These are phyloP conservation scores for Penicillium chermesinum DNA, from an alignment of 495 filamentous ascomycete genomes.

Conservation along the genomic window DNA sequence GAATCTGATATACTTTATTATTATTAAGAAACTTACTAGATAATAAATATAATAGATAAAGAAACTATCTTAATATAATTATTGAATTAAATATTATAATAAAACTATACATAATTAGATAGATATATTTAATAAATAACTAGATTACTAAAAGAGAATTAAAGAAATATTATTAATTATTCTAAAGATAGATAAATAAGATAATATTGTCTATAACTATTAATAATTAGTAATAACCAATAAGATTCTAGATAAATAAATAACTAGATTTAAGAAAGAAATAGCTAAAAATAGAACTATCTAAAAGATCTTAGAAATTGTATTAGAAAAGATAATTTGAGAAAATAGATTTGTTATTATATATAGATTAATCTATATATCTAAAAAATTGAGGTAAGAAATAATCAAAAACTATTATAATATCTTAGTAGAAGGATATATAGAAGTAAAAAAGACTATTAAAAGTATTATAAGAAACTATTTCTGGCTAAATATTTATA, in stretches of 20 bases:
- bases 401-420: background rate
- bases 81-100: background rate
- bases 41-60: slow-evolving; percentile 1
- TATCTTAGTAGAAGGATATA: background rate
- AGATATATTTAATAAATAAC: background rate
- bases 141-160: background rate
- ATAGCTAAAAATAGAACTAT: too few relatives aligned
- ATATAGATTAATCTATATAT: background rate
- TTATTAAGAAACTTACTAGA: background rate
- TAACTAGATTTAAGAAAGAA: background rate
- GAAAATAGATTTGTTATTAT: background rate
- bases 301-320: background rate
- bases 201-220: background rate
- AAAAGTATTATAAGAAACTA: background rate
- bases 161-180: background rate
- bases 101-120: background rate
- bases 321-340: background rate
- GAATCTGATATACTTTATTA: slow-evolving; percentile 1
- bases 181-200: background rate
- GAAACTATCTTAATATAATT: background rate
- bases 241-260: background rate
- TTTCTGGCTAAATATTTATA: background rate
- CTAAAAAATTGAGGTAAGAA: background rate
- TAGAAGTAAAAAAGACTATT: background rate
- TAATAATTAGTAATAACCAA: background rate